Evolutionary conservation across 2,329 filamentous ascomycete species (phyloP).

Genomic region (Dactylellina leptospora): DNA sequence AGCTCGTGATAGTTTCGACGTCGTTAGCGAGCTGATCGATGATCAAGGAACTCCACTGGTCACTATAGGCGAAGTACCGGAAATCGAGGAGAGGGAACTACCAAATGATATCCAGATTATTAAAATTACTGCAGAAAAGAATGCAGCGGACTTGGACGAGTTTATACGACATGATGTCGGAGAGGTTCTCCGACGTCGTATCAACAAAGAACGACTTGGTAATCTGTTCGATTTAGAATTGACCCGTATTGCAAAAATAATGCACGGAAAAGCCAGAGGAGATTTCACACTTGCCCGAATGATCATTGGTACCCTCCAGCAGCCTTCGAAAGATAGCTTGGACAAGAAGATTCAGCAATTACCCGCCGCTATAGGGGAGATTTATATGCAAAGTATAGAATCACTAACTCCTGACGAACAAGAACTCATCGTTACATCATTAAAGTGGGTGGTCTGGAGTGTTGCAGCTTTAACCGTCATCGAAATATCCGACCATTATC

Average conservation of each 20-base stretch:
- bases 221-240: slow-evolving; percentile 27
- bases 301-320: slow-evolving; percentile 33
- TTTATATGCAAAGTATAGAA: slow-evolving; percentile 37
- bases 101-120: slow-evolving; percentile 14
- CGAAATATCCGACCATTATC: slow-evolving; percentile 39
- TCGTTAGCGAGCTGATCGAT: slow-evolving; percentile 13
- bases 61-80: neutral
- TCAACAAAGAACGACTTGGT: slow-evolving; percentile 13
- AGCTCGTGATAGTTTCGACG: slow-evolving; percentile 26
- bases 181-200: slow-evolving; percentile 18
- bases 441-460: slow-evolving; percentile 42
- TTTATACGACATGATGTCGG: slow-evolving; percentile 28
- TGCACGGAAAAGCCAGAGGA: slow-evolving; percentile 35
- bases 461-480: slow-evolving; percentile 17
- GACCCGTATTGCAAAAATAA: slow-evolving; percentile 19
- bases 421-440: slow-evolving; percentile 21
- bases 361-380: slow-evolving; percentile 37
- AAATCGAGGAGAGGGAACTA: neutral
- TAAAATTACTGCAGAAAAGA: slow-evolving; percentile 25
- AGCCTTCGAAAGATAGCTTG: slow-evolving; percentile 35
- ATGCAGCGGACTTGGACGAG: slow-evolving; percentile 16
- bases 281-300: slow-evolving; percentile 35
- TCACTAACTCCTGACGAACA: slow-evolving; percentile 35
- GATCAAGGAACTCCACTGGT: neutral
- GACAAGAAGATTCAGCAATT: slow-evolving; percentile 18